Percentiles rank a stretch among this genome's conserved stretches.
phyloP scores from a whole-genome alignment of 805 yeast genomes.

The Wickerhamomyces ciferrii region DNA sequence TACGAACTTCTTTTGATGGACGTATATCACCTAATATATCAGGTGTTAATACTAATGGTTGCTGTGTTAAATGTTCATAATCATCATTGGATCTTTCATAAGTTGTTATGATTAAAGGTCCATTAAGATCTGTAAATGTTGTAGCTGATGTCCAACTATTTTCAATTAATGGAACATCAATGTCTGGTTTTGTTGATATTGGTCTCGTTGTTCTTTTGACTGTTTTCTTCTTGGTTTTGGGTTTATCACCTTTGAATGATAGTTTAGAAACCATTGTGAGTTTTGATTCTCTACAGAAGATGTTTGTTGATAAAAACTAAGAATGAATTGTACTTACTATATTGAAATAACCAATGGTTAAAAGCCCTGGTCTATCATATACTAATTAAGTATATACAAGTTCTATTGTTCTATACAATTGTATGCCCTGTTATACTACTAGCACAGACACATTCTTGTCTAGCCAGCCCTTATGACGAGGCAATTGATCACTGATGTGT shows the following conservation, averaged over 20 bases:
- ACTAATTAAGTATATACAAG: too few relatives aligned
- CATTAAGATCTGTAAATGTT: slow-evolving; percentile 21
- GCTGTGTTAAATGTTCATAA: not conserved
- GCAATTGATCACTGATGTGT: not conserved
- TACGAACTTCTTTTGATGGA: not conserved
- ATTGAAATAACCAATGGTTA: too few relatives aligned
- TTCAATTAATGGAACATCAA: slow-evolving; percentile 4
- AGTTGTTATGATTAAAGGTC: slow-evolving; percentile 25
- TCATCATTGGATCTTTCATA: not conserved
- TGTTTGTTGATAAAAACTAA: too few relatives aligned
- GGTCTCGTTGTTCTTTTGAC: not conserved
- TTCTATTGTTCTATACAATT: not conserved
- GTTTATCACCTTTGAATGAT: slow-evolving; percentile 30
- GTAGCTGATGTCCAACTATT: slow-evolving; percentile 23
- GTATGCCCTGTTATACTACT: slow-evolving; percentile 4
- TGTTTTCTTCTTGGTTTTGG: slow-evolving; percentile 11
- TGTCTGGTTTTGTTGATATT: slow-evolving; percentile 1
- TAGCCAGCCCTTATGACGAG: slow-evolving; percentile 5
- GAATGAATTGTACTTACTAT: too few relatives aligned
- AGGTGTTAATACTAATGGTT: not conserved
- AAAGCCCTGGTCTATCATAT: not conserved
- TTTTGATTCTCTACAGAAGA: too few relatives aligned
- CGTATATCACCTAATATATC: slow-evolving; percentile 3
- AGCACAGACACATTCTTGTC: slow-evolving; percentile 1
- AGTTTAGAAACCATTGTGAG: slow-evolving; percentile 29